Base-by-base conservation (phyloP, 495 filamentous ascomycete genomes). In the Apodospora peruviana region DNA sequence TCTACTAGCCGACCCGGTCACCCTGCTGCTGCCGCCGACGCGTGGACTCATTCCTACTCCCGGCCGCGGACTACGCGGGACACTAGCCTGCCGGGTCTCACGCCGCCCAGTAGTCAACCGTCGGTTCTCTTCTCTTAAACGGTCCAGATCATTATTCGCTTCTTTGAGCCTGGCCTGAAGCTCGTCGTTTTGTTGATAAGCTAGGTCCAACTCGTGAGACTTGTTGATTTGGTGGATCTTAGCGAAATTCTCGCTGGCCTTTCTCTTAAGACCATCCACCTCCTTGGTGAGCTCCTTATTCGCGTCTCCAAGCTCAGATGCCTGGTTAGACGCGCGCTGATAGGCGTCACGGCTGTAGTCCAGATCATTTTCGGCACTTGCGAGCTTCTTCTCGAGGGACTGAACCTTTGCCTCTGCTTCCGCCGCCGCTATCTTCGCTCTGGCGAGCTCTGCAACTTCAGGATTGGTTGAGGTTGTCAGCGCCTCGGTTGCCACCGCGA, bases 311-410 rank as follows among this genome's bases (percentile, higher is more conserved):
- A 78, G 64, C 34, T 81, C 75, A 14, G 65, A 69, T 9, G 74
- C 75, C 0, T 67, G 65, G 14, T 67, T 80, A 12, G 83, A 85
- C 0, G 82, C 81, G 27, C 72, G 68, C 44, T 88, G 83, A 50
- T 88, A 90, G 27, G 77, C 70, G 16, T 73, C 68, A 38, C 82
- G 77, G 27, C 71, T 71, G 59, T 82, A 88, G 12, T 86, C 84
- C 19, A 66, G 55, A 11, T 84, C 77, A 14, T 56, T 64, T 24
- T 69, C 54, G 1, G 51, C 25, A n/a, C 22, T 46, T 4, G 57
- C 51, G n/a, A 69, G 12, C 27, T 74, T 78, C 61, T 70, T 75
- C 48, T 82, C 74, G 8, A 67, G 57, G 2, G 38, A 43, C 5
- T 78, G 55, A 0, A 69, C 38, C 37, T 61, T 60, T 22, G 42